Percentiles rank a stretch among this genome's conserved stretches.
Conservation (phyloP, 352 stramenopile genomes). For the Phytophthora vignae region DNA sequence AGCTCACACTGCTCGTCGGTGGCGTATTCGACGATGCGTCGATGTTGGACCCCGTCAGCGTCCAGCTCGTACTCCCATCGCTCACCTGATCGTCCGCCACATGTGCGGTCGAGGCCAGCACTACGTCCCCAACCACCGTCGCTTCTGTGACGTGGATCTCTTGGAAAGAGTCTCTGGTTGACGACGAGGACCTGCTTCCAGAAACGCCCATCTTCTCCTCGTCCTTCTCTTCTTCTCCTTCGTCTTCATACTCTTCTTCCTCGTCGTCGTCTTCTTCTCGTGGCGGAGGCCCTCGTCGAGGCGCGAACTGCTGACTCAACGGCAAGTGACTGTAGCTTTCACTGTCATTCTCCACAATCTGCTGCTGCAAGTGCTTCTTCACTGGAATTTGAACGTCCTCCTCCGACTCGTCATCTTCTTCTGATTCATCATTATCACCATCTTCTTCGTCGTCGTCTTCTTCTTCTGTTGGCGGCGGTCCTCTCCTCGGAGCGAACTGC, state of each 20-base stretch:
- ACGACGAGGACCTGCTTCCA: conserved; percentile 17
- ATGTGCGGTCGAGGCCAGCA: conserved; percentile 5
- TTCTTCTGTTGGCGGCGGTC: conserved; percentile 26
- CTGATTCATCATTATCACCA: conserved; percentile 4
- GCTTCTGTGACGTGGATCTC: conserved; percentile 27
- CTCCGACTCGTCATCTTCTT: neutral
- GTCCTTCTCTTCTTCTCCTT: conserved; percentile 5
- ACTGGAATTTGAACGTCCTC: no score
- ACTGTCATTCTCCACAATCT: no score
- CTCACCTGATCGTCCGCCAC: conserved; percentile 23
- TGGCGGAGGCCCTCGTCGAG: conserved; percentile 5
- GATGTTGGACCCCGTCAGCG: conserved; percentile 25
- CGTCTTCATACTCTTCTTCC: conserved; percentile 13
- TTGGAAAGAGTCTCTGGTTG: conserved; percentile 25
- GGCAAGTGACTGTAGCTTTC: neutral
- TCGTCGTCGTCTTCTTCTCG: conserved; percentile 17
- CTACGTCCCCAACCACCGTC: conserved; percentile 1
- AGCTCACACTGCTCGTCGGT: conserved; percentile 23
- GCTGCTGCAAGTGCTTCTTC: no score
- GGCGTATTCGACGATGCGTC: conserved; percentile 16
- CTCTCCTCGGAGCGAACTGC: conserved; percentile 29
- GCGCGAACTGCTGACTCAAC: conserved; percentile 2
- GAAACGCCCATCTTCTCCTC: conserved; percentile 19
- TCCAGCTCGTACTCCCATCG: conserved; percentile 28
- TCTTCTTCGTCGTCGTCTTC: conserved; percentile 10